Evolutionary conservation across 176 grass and related monocot genomes (phyloP).

Genomic region (Olyra latifolia): DNA sequence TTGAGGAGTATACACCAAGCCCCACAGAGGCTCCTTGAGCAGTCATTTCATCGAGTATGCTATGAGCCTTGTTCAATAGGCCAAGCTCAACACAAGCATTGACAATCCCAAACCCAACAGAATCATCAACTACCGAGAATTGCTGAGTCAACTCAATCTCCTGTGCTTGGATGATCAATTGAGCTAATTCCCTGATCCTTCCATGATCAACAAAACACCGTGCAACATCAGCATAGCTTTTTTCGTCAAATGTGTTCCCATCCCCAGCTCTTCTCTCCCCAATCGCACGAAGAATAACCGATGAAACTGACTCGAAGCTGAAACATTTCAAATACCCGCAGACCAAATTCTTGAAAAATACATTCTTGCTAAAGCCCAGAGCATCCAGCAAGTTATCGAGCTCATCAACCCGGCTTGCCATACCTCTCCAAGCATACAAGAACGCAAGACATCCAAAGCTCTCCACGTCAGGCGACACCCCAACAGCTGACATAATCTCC

Average conservation of each 20-base stretch:
- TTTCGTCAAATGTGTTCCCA: slow-evolving; percentile 37
- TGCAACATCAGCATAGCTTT: slow-evolving; percentile 60
- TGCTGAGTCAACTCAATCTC: slow-evolving; percentile 62
- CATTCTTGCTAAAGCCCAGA: slow-evolving; percentile 58
- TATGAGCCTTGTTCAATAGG: slow-evolving; percentile 80
- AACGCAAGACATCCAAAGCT: slow-evolving; percentile 84
- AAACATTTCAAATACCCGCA: slow-evolving; percentile 63
- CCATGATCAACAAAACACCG: slow-evolving; percentile 58
- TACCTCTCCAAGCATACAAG: slow-evolving; percentile 79
- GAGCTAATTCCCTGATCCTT: slow-evolving; percentile 68
- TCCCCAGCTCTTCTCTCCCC: slow-evolving; percentile 52
- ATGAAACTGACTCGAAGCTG: slow-evolving; percentile 61
- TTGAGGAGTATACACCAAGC: slow-evolving; percentile 79
- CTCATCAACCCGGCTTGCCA: slow-evolving; percentile 57
- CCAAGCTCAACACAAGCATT: slow-evolving; percentile 84
- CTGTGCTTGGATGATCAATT: slow-evolving; percentile 75
- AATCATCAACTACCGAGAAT: slow-evolving; percentile 37
- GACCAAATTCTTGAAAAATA: slow-evolving; percentile 78
- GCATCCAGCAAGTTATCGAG: slow-evolving; percentile 86
- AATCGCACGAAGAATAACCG: slow-evolving; percentile 54
- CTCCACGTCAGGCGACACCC: slow-evolving; percentile 60
- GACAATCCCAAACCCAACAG: slow-evolving; percentile 81
- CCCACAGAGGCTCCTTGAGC: slow-evolving; percentile 68
- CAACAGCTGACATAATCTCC: slow-evolving; percentile 70
- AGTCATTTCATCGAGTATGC: slow-evolving; percentile 88